Conservation (phyloP, 768 basidiomycete species). For the Chalciporus sphaerocephalus region DNA sequence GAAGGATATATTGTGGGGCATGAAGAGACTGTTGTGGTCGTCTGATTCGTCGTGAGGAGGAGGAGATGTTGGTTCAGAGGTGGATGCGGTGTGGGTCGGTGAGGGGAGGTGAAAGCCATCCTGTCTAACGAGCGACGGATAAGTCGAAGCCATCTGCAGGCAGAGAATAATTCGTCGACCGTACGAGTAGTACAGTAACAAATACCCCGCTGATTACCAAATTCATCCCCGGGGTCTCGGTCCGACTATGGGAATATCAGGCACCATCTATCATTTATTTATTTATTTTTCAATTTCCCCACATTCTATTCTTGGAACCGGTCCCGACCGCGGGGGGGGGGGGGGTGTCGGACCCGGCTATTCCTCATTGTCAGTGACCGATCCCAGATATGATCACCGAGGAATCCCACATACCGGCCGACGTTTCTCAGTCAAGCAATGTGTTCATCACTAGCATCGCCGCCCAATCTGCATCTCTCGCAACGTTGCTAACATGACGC, state of each 20-base stretch:
- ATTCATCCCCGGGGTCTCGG: constrained; percentile 31
- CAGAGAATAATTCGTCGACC: background rate
- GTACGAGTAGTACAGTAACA: background rate
- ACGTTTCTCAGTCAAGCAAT: background rate
- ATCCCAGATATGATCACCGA: background rate
- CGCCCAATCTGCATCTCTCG: no score
- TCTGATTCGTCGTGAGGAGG: constrained; percentile 26
- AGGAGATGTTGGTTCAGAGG: constrained; percentile 24
- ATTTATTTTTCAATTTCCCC: constrained; percentile 22
- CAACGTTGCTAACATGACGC: background rate
- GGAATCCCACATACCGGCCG: background rate
- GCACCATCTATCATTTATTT: constrained; percentile 8
- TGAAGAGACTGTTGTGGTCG: constrained; percentile 35
- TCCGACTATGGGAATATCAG: constrained; percentile 31
- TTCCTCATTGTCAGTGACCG: background rate
- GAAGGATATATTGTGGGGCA: constrained; percentile 42
- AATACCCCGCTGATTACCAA: constrained; percentile 4
- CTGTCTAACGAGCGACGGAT: constrained; percentile 45
- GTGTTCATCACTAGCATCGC: no score
- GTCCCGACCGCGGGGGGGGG: constrained; percentile 5
- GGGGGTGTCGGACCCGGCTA: background rate
- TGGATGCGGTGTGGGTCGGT: constrained; percentile 33
- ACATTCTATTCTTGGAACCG: constrained; percentile 18
- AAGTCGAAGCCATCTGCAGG: constrained; percentile 23
- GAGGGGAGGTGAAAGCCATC: constrained; percentile 70